A percentile compares a stretch with the other conserved stretches of the same genome.
Conservation (phyloP, 768 basidiomycete species). For the Leccinum fibrillosum region DNA sequence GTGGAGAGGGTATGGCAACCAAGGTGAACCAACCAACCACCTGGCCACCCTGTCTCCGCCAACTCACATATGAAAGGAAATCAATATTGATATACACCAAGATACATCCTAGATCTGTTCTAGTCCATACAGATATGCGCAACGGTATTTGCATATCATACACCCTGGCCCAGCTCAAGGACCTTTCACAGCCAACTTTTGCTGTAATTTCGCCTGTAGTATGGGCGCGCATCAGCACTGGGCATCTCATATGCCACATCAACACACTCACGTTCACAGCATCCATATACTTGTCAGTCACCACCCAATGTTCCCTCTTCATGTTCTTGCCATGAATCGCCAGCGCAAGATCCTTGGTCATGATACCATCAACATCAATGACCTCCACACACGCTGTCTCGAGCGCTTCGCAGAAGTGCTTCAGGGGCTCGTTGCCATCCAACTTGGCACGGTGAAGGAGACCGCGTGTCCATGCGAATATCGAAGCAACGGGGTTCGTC, state of each 20-base stretch:
- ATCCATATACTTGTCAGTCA: slow-evolving; percentile 92
- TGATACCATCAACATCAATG: slow-evolving; percentile 85
- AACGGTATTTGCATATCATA: slow-evolving; percentile 13
- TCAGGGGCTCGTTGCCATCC: slow-evolving; percentile 75
- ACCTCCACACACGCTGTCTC: slow-evolving; percentile 89
- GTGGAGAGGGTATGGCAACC: neutral
- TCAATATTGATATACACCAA: slow-evolving; percentile 14
- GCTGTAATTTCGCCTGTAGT: slow-evolving; percentile 41
- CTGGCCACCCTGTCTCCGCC: slow-evolving; percentile 7
- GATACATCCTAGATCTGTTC: slow-evolving; percentile 21
- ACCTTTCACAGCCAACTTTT: slow-evolving; percentile 37
- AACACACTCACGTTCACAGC: slow-evolving; percentile 71
- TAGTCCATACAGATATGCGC: slow-evolving; percentile 12
- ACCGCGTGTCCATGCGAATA: slow-evolving; percentile 98
- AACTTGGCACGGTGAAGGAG: slow-evolving; percentile 90
- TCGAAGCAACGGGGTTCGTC: slow-evolving; percentile 97
- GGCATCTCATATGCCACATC: neutral
- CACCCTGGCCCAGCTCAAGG: slow-evolving; percentile 10
- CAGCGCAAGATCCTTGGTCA: slow-evolving; percentile 97
- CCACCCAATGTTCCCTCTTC: slow-evolving; percentile 96
- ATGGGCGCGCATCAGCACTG: slow-evolving; percentile 12
- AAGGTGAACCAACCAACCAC: neutral
- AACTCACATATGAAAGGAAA: neutral
- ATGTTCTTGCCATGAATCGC: slow-evolving; percentile 89
- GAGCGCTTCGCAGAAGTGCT: slow-evolving; percentile 70